Percentiles rank a stretch among this genome's conserved stretches.
Evolutionary conservation across 139 green algal genomes (phyloP).

Genomic region (Micromonas pusilla): DNA sequence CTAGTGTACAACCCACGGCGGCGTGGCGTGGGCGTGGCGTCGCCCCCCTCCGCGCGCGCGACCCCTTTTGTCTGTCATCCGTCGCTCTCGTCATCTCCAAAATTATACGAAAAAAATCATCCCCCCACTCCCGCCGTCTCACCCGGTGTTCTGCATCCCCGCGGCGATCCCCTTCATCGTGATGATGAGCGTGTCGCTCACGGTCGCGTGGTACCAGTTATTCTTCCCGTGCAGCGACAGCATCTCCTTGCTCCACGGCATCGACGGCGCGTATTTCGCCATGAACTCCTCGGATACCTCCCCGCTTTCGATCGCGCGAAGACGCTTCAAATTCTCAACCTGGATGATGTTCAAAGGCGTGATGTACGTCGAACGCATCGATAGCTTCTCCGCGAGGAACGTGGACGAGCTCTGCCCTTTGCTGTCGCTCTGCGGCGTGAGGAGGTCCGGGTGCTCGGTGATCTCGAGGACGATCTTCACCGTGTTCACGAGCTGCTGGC

Average conservation of each 20-base stretch:
- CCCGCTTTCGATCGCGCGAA: conserved; percentile 39
- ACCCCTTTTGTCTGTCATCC: no score
- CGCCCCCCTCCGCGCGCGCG: no score
- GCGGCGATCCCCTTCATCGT: conserved; percentile 95
- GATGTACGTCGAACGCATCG: conserved; percentile 82
- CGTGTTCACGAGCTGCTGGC: conserved; percentile 33
- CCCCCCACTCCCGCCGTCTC: background rate
- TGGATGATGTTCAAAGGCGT: conserved; percentile 92
- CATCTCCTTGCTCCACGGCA: conserved; percentile 23
- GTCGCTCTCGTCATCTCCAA: background rate
- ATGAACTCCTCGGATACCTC: conserved; percentile 6
- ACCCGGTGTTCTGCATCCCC: conserved; percentile 97
- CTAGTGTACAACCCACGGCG: no score
- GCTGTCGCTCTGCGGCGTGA: background rate
- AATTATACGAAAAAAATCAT: conserved; percentile 6
- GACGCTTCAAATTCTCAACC: conserved; percentile 64
- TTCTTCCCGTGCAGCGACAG: conserved; percentile 36
- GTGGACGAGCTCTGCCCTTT: background rate
- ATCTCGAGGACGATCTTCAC: conserved; percentile 9
- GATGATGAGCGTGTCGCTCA: conserved; percentile 59
- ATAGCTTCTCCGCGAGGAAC: conserved; percentile 66
- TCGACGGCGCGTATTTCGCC: background rate
- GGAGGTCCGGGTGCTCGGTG: background rate
- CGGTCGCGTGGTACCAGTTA: conserved; percentile 28
- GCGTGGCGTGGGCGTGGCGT: no score